phyloP scores from a whole-genome alignment of 2,329 filamentous ascomycete genomes.

The Penicillium sp. region DNA sequence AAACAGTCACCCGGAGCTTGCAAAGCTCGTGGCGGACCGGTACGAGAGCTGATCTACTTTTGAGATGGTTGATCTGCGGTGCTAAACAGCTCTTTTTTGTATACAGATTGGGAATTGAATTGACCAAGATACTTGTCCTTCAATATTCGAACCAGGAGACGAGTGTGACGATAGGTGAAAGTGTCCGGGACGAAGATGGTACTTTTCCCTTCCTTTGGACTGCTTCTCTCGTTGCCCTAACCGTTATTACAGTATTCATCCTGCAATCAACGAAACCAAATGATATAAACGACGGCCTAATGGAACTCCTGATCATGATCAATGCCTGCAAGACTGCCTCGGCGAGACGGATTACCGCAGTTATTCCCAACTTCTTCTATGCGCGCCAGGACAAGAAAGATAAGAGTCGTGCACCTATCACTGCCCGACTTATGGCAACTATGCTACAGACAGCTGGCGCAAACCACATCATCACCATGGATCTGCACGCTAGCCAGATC shows the following conservation, averaged over 20 bases:
- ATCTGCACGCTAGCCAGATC: conserved; percentile 88
- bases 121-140: conserved; percentile 65
- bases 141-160: conserved; percentile 63
- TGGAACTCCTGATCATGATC: conserved; percentile 98
- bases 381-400: conserved; percentile 98
- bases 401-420: conserved; percentile 92
- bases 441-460: conserved; percentile 95
- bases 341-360: conserved; percentile 87
- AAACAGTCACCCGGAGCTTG: conserved; percentile 70
- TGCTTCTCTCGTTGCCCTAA: conserved; percentile 9
- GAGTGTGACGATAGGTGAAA: conserved; percentile 86
- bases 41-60: conserved; percentile 33
- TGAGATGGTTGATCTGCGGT: not conserved
- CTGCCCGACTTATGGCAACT: conserved; percentile 91
- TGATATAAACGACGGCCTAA: conserved; percentile 95
- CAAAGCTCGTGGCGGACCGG: conserved; percentile 65
- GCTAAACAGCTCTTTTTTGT: conserved; percentile 6
- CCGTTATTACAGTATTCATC: conserved; percentile 68
- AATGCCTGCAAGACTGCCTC: conserved; percentile 85
- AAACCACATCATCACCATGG: conserved; percentile 93
- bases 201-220: conserved; percentile 22
- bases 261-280: conserved; percentile 91
- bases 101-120: conserved; percentile 59
- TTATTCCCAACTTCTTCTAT: conserved; percentile 95
- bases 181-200: conserved; percentile 93